Evolutionary conservation across 2,329 filamentous ascomycete species (phyloP).

Genomic region (Aspergillus sclerotialis): DNA sequence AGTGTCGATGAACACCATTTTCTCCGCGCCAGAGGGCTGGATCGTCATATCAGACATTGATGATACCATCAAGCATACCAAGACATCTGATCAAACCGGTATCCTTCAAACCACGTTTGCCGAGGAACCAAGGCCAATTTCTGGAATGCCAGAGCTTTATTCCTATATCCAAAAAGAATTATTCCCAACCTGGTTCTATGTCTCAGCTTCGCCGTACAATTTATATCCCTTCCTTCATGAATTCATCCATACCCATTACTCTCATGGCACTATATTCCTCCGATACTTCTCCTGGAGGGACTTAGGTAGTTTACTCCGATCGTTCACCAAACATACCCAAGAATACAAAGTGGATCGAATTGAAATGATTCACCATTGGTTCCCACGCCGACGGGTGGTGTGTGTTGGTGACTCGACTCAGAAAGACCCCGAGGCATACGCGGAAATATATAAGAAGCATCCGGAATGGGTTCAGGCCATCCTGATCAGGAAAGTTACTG

Average conservation of each 20-base stretch:
- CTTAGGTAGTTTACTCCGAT: constrained; percentile 68
- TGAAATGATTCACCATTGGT: constrained; percentile 67
- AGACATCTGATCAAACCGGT: constrained; percentile 70
- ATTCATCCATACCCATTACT: constrained; percentile 67
- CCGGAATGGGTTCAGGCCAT: constrained; percentile 76
- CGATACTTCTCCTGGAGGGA: constrained; percentile 84
- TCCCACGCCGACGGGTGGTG: constrained; percentile 72
- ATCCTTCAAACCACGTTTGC: constrained; percentile 81
- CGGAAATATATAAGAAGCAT: constrained; percentile 61
- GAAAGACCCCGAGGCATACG: constrained; percentile 84
- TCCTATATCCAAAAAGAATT: constrained; percentile 51
- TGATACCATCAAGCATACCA: constrained; percentile 89
- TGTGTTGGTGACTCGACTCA: constrained; percentile 88
- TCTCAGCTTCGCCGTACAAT: constrained; percentile 91
- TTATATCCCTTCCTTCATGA: constrained; percentile 77
- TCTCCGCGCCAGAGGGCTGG: constrained; percentile 74
- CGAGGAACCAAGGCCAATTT: constrained; percentile 61
- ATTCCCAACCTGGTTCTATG: constrained; percentile 78
- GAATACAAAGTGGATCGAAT: constrained; percentile 81
- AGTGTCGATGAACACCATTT: constrained; percentile 63
- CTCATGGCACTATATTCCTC: constrained; percentile 71
- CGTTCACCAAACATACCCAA: constrained; percentile 71
- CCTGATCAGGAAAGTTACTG: constrained; percentile 75
- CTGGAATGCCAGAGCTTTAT: constrained; percentile 83
- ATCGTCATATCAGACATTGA: constrained; percentile 83